Evolutionary conservation across 1,284 basidiomycete species (phyloP), one percentile per base, ranked within the genome.

Genomic region (Paramarasmius palmivorus): DNA sequence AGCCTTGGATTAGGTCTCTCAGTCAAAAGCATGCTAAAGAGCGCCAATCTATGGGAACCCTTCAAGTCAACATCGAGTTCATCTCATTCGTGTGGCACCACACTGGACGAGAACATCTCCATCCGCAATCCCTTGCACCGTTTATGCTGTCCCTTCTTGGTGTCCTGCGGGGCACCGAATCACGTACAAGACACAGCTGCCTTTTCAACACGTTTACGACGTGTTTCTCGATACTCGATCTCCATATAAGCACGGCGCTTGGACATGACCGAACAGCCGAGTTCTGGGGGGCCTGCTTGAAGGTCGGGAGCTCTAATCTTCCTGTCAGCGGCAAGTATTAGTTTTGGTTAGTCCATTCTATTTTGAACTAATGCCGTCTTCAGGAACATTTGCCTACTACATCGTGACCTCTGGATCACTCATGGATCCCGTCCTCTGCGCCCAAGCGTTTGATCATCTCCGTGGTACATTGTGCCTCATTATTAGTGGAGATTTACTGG

Each of bases 391-490:
- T 58, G 72, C 85, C 7, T 63, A 73, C 32, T 82, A 79, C 59
- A 61, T 85, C 34, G 55, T 68, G 10, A 64, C 64, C 12, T 59
- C 65, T 12, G 55, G 55, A 12, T 57, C 59, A 17, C 53, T 56
- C 10, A 61, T 60, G 37, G 72, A 77, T 49, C 51, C 70, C 4
- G 61, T 84, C 32, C 61, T 65, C 29, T 71, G 69, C 50, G 67
- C 74, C 2, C 84, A 86, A 62, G 74, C 77, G 36, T 83, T 83
- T 78, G 70, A 80, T 50, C 74, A 78, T 59, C 63, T 89, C 42
- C 68, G 78, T 29, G 78, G 83, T 52, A 67, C 70, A 1, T 63
- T 84, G 3, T 56, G 82, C 9, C 65, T 80, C 26, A 76, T 83
- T 37, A 60, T 81, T 29, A 69, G 71, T 25, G 69, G 66, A 37